Evolutionary conservation across 2,329 filamentous ascomycete genomes (phyloP), one percentile per base, ranked within the genome.

Genomic region (Fusarium sp.): DNA sequence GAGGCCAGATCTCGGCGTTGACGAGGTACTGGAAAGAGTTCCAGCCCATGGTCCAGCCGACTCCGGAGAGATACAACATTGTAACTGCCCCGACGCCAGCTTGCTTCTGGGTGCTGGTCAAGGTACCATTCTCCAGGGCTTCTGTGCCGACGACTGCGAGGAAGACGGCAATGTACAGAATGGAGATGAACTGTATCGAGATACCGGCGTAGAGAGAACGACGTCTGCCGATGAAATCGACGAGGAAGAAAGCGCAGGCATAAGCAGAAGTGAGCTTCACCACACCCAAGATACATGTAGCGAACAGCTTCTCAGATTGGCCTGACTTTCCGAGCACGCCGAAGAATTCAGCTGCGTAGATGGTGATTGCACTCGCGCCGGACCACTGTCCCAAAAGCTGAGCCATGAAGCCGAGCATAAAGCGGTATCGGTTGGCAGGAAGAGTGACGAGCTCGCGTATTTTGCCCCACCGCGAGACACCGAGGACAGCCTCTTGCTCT

Each of bases 381-480:
- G 60, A 63, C 60, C 60, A 63, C 8, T 63, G 60, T 3, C 60
- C 60, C 1, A 63, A 15, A 3, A 63, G 50, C 14, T 63, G 60
- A 2, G 60, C 60, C 60, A 63, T 63, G 6, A 63, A 63, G 8
- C 60, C 60, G 1, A 63, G 50, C 60, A 63, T 63, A 3, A 63
- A 32, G 2, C 60, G 60, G 1, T 63, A 63, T 9, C 60, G 37
- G 22, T 63, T 63, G 51, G 60, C 60, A 2, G 60, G 58, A 6
- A 63, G 62, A 2, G 60, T 63, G 0, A 63, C 19, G 3, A 63
- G 58, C 6, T 63, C 60, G 1, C 60, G 60, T 3, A 63, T 35
- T 44, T 63, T 63, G 1, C 60, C 58, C 60, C 60, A 63, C 44
- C 43, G 35, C 4, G 60, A 63, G n/a, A 63, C 58, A 7, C 60